Conservation (phyloP, 768 basidiomycete genomes). For the Lyophyllum shimeji region DNA sequence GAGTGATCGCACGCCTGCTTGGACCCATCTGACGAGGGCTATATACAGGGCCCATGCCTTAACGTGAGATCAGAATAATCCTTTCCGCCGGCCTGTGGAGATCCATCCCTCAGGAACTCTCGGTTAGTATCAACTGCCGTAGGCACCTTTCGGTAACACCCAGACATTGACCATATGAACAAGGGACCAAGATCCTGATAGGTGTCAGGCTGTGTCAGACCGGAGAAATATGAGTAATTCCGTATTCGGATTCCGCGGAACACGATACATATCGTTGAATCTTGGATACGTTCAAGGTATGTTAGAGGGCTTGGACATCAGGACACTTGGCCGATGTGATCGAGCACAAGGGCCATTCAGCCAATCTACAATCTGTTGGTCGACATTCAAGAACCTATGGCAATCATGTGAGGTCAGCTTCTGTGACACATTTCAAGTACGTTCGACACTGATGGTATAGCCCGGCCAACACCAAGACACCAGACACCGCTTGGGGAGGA, state of each 20-base stretch:
- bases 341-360: not conserved
- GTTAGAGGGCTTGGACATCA: not conserved
- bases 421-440: too few species aligned
- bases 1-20: not conserved
- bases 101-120: conserved; percentile 2
- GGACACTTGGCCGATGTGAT: not conserved
- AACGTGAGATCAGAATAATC: not conserved
- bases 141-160: conserved; percentile 5
- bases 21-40: not conserved
- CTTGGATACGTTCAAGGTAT: not conserved
- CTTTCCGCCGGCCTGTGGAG: conserved; percentile 12
- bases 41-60: not conserved
- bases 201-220: conserved; percentile 1
- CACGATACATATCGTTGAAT: not conserved
- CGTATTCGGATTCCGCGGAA: conserved; percentile 19
- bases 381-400: too few species aligned
- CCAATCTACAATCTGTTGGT: not conserved
- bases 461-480: too few species aligned
- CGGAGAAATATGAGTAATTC: conserved; percentile 17
- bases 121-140: conserved; percentile 7
- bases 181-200: not conserved
- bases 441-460: too few species aligned
- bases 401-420: too few species aligned
- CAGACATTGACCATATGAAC: not conserved
- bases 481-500: too few species aligned